Percentiles rank a stretch among this genome's conserved stretches.
These are phyloP conservation scores for Garcia nutans DNA, from an alignment of 345 rosid species.

Conservation along the genomic window DNA sequence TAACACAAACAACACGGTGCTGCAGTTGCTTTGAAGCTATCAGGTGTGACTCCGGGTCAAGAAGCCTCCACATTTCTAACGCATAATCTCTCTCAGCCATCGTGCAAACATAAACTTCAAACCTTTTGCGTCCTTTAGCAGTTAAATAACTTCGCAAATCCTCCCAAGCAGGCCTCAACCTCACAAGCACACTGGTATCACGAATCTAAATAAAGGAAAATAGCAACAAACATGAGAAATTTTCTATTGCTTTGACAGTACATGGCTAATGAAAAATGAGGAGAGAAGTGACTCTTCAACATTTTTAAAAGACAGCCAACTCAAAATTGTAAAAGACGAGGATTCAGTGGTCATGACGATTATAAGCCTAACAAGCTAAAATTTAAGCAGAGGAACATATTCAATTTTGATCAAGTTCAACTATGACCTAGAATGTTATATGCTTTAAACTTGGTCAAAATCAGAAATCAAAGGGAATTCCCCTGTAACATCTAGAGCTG, in stretches of 20 bases:
- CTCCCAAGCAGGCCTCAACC: slow-evolving; percentile 98
- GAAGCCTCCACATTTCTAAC: slow-evolving; percentile 99
- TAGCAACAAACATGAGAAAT: slow-evolving; percentile 6
- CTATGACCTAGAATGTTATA: neutral
- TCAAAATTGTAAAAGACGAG: neutral
- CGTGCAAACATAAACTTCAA: slow-evolving; percentile 98
- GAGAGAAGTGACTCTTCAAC: neutral
- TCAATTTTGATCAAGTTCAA: too few species aligned
- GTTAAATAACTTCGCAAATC: slow-evolving; percentile 88
- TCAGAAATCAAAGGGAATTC: neutral
- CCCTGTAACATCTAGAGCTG: neutral
- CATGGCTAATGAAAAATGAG: neutral
- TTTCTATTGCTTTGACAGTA: neutral
- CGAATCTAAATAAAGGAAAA: slow-evolving; percentile 59
- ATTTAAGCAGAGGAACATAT: too few species aligned
- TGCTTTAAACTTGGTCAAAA: neutral
- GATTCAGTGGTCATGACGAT: neutral
- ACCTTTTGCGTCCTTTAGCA: slow-evolving; percentile 92
- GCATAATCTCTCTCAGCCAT: slow-evolving; percentile 99
- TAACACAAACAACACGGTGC: slow-evolving; percentile 89
- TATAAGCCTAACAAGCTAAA: neutral
- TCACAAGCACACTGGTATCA: slow-evolving; percentile 97
- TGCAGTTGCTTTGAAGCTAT: slow-evolving; percentile 70
- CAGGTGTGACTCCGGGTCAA: slow-evolving; percentile 83
- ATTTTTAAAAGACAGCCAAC: neutral